These are phyloP conservation scores for Nothopassalora personata DNA, from an alignment of 2,329 filamentous ascomycete genomes.

Conservation along the genomic window DNA sequence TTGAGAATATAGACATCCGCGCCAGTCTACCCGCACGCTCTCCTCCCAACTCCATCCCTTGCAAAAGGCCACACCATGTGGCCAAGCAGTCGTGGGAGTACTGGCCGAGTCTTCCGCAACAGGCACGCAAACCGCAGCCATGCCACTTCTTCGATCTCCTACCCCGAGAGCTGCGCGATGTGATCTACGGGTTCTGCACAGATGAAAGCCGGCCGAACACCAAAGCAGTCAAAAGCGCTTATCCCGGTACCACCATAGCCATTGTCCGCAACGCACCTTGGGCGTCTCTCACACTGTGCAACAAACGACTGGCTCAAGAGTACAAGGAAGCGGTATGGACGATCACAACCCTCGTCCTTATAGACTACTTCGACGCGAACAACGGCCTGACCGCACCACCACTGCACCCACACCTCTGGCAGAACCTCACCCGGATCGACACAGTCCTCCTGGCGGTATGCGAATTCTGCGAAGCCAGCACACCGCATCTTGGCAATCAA, in stretches of 20 bases:
- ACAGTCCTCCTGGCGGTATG: background rate
- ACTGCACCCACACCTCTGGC: background rate
- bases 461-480: background rate
- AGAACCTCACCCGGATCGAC: background rate
- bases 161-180: background rate
- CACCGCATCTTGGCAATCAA: background rate
- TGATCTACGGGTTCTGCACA: background rate
- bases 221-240: background rate
- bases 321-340: background rate
- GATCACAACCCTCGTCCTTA: background rate
- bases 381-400: background rate
- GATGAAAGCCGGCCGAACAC: background rate
- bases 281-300: background rate
- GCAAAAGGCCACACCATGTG: background rate
- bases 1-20: no score
- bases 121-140: background rate
- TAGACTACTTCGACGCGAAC: background rate
- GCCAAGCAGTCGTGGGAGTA: background rate
- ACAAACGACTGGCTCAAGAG: background rate
- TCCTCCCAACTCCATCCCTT: background rate
- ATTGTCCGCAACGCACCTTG: background rate
- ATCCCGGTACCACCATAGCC: background rate
- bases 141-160: background rate
- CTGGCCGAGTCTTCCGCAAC: background rate
- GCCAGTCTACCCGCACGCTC: background rate